These are phyloP conservation scores for Phytophthora sansomeana DNA, from an alignment of 352 stramenopile species.

Conservation along the genomic window DNA sequence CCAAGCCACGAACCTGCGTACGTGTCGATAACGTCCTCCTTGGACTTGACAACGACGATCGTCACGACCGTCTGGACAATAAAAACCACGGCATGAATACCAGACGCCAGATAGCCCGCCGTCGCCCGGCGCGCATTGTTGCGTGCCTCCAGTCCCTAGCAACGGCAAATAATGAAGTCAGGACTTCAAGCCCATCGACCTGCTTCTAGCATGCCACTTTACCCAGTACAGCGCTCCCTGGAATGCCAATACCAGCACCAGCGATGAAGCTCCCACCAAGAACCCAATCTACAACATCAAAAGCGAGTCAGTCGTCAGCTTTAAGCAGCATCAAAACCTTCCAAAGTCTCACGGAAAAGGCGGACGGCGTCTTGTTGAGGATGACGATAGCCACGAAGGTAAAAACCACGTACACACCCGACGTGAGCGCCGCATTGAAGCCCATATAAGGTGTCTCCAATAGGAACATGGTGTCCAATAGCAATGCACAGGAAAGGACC, in stretches of 20 bases:
- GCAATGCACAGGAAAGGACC: conserved; percentile 65
- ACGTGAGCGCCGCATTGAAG: conserved; percentile 73
- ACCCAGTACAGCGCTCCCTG: conserved; percentile 80
- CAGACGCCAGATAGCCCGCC: conserved; percentile 56
- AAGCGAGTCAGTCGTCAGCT: not conserved
- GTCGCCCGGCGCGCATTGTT: conserved; percentile 39
- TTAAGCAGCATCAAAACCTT: not conserved
- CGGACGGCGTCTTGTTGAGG: conserved; percentile 83
- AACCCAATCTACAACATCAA: conserved; percentile 65
- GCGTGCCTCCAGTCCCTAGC: conserved; percentile 50
- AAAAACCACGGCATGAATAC: conserved; percentile 66
- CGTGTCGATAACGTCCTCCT: conserved; percentile 88
- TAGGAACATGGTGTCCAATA: conserved; percentile 77
- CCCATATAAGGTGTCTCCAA: conserved; percentile 73
- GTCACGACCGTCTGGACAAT: conserved; percentile 68
- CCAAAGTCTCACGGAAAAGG: conserved; percentile 63
- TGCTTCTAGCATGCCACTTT: not conserved
- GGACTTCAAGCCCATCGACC: not conserved
- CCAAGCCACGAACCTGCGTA: conserved; percentile 65
- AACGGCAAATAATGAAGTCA: not conserved
- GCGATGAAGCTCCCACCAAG: conserved; percentile 68
- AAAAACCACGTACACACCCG: conserved; percentile 67
- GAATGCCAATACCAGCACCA: conserved; percentile 76
- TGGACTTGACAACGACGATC: conserved; percentile 69
- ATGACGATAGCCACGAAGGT: conserved; percentile 81